Evolutionary conservation across 1,139 yeast genomes (phyloP), one percentile per base, ranked within the genome.

Genomic region (Debaryomyces fabryi): DNA sequence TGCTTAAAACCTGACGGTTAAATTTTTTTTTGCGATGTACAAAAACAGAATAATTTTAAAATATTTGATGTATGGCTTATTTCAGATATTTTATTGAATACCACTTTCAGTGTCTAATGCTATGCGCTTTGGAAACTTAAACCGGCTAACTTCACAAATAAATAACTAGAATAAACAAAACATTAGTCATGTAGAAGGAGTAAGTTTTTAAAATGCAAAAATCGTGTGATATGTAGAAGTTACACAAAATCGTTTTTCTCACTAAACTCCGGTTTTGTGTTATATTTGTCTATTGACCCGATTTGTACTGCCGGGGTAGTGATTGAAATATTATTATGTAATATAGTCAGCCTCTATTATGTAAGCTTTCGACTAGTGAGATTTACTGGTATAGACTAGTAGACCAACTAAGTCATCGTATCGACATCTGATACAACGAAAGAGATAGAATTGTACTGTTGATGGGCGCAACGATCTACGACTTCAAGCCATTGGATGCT

Each of bases 401-500:
- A 15, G 16, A 18, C 16, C 10, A 13, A 1, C 3, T 32, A 10
- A n/a, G 3, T 16, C 35, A 32, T 32, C n/a, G 3, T 8, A 18
- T 15, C 3, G 35, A 18, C 20, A 8, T 10, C 10, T 12, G 6
- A 13, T 15, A 32, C 35, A 13, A 13, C 12, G 12, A 15, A 7
- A 32, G 10, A 10, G 8, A 5, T 32, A 15, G 20, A 15, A 9
- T 35, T 20, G 23, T 12, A 21, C 20, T 35, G 25, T 20, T 35
- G 38, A 40, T 40, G 43, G 43, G 10, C 5, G 7, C 12, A 10
- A 30, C 24, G 27, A 30, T 40, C 39, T 67, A 67, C 48, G 58
- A 60, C 27, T 59, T 63, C 37, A 40, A 40, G n/a, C 45, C 51
- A 15, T 45, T 45, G 2, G 62, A 64, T 45, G 56, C 59, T 2